A percentile compares a stretch with the other conserved stretches of the same genome.
These are phyloP conservation scores for Pythium aristosporum DNA, from an alignment of 352 stramenopile genomes.

Conservation along the genomic window DNA sequence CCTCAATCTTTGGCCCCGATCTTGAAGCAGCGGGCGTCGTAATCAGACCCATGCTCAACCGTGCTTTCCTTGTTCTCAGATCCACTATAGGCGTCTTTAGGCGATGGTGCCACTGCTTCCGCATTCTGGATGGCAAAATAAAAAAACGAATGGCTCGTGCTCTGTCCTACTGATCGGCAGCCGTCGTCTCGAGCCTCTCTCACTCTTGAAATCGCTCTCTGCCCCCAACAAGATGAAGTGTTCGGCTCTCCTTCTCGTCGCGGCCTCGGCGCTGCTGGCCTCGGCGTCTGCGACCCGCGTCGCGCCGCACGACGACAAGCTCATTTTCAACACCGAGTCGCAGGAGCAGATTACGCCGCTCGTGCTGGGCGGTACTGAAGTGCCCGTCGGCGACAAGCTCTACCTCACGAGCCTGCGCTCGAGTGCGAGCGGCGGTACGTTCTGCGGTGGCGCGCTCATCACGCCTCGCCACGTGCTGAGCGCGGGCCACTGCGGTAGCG, in stretches of 20 bases:
- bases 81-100: too few species aligned
- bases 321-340: too few species aligned
- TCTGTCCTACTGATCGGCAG: too few species aligned
- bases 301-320: neutral
- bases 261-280: neutral
- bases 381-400: constrained; percentile 21
- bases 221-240: constrained; percentile 4
- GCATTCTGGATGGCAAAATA: too few species aligned
- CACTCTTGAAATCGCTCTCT: neutral
- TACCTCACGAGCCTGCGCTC: constrained; percentile 22
- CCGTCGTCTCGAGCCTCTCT: neutral
- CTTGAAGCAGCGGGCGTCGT: too few species aligned
- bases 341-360: constrained; percentile 14
- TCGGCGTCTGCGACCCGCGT: neutral
- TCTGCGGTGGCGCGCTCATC: constrained; percentile 29
- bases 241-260: neutral
- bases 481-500: constrained; percentile 26
- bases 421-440: constrained; percentile 1
- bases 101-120: too few species aligned
- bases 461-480: constrained; percentile 27
- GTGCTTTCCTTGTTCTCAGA: too few species aligned
- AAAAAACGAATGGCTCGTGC: too few species aligned
- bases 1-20: too few species aligned
- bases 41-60: too few species aligned
- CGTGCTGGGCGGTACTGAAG: constrained; percentile 26